Evolutionary conservation across 345 rosid species (phyloP).

Genomic region (Noccaea bulbosa): DNA sequence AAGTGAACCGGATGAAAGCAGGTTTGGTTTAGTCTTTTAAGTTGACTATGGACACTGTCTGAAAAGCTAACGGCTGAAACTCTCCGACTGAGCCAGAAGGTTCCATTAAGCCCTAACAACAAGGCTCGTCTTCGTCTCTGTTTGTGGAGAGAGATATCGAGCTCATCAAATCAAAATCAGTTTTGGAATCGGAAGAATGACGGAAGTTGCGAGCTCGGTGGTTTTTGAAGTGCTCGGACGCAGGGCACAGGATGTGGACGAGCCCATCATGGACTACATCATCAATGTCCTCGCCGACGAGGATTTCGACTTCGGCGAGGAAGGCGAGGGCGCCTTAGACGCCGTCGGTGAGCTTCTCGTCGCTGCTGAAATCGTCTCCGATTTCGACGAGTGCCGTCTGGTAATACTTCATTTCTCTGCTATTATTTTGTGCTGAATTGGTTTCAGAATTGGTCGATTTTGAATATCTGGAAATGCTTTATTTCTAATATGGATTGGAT

Average conservation of each 20-base stretch:
- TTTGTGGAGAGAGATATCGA: too few species aligned
- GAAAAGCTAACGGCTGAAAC: too few species aligned
- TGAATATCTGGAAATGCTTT: slow-evolving; percentile 13
- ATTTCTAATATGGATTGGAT: neutral
- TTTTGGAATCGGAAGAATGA: slow-evolving; percentile 40
- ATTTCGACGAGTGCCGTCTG: slow-evolving; percentile 75
- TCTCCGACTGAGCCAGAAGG: neutral
- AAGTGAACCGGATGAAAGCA: too few species aligned
- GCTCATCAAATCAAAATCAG: too few species aligned
- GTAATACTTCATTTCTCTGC: slow-evolving; percentile 39
- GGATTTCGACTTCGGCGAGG: slow-evolving; percentile 94
- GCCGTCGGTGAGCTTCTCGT: slow-evolving; percentile 95
- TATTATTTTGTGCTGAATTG: neutral
- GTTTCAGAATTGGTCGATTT: neutral
- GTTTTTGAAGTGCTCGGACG: slow-evolving; percentile 87
- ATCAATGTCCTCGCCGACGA: slow-evolving; percentile 97
- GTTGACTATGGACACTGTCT: too few species aligned
- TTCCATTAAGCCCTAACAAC: slow-evolving; percentile 10
- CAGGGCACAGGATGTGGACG: slow-evolving; percentile 75
- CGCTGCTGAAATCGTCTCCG: slow-evolving; percentile 83
- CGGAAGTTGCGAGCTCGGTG: slow-evolving; percentile 86
- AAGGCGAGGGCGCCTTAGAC: slow-evolving; percentile 88
- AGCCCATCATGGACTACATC: slow-evolving; percentile 92
- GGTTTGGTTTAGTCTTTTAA: too few species aligned
- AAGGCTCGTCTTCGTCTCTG: slow-evolving; percentile 10